Base-by-base conservation (phyloP, 2,329 filamentous ascomycete genomes). In the Pseudopyricularia javanii region DNA sequence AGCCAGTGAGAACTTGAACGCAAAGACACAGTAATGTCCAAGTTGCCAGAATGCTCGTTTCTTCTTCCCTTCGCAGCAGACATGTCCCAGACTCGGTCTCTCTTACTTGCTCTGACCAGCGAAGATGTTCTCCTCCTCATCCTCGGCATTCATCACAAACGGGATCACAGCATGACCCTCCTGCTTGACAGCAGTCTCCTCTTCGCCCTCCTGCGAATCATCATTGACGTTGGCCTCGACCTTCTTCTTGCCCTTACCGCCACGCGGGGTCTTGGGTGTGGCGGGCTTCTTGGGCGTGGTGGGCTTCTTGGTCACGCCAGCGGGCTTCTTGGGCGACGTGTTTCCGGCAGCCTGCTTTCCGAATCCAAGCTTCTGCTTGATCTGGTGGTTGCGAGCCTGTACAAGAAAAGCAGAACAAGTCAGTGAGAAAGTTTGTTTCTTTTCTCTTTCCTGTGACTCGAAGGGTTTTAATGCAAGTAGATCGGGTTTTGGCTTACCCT, bases 341-440 rank as follows among this genome's bases (percentile, higher is more conserved):
- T 40, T 12, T 17, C 12, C 17, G 2, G 7, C 17, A 17, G 14
- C 12, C 9, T 45, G 32, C 52, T 47, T 5, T 66, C 64, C 54
- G 40, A 74, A 64, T 3, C 69, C 68, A 1, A 73, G 63, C 62
- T 75, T 74, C 47, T 66, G 64, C 61, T 72, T 76, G 55, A 78
- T 70, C 55, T 78, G 74, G 3, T 71, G 68, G 54, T 72, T 79
- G 47, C 75, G 72, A 37, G 70, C 68, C 66, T 73, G 54, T 37
- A 33, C 51, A 56, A 26, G 7, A 7, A 22, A 11, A n/a, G 3
- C n/a, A 22, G 32, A 1, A 4, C 4, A 26, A 12, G 20, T 11
- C n/a, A 9, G 9, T 11, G 17, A 7, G 17, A 20, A 20, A 24
- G 4, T 14, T 52, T 8, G 26, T 3, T 30, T 30, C 14, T 28